Evolutionary conservation across 805 yeast species (phyloP).

Genomic region (Starmerella bombi): DNA sequence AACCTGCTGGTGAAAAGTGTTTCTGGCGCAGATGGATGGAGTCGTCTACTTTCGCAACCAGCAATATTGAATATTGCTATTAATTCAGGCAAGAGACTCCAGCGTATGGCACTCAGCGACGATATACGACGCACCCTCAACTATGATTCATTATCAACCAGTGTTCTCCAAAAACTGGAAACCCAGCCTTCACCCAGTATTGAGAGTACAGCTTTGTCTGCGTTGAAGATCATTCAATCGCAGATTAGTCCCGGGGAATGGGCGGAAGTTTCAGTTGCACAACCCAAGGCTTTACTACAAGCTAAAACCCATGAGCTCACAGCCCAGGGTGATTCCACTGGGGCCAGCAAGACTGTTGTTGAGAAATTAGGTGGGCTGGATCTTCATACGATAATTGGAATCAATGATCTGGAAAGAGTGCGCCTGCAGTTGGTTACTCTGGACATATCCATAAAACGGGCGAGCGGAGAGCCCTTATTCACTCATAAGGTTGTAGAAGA

Average conservation of each 20-base stretch:
- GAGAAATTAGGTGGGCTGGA: slow-evolving; percentile 31
- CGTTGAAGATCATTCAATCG: slow-evolving; percentile 33
- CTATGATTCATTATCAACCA: slow-evolving; percentile 70
- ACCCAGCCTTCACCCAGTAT: slow-evolving; percentile 30
- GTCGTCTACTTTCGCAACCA: slow-evolving; percentile 51
- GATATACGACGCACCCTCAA: slow-evolving; percentile 72
- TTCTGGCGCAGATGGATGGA: slow-evolving; percentile 68
- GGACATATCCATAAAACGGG: slow-evolving; percentile 40
- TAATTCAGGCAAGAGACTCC: slow-evolving; percentile 44
- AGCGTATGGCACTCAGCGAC: slow-evolving; percentile 61
- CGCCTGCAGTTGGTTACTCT: slow-evolving; percentile 63
- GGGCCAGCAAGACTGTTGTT: slow-evolving; percentile 12
- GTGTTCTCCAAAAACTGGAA: slow-evolving; percentile 42
- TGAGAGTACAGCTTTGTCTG: slow-evolving; percentile 34
- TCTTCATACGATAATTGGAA: slow-evolving; percentile 74
- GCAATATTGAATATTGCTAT: slow-evolving; percentile 46
- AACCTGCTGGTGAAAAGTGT: slow-evolving; percentile 49
- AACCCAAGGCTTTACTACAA: slow-evolving; percentile 45
- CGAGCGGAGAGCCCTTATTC: slow-evolving; percentile 13
- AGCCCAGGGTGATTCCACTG: slow-evolving; percentile 23
- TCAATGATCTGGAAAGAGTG: slow-evolving; percentile 77
- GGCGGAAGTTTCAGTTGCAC: slow-evolving; percentile 33
- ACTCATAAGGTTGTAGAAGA: slow-evolving; percentile 15
- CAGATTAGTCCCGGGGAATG: slow-evolving; percentile 36
- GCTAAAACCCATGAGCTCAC: slow-evolving; percentile 38